Percentiles rank a stretch among this genome's conserved stretches.
These are phyloP conservation scores for Colletotrichum incanum DNA, from an alignment of 2,329 filamentous ascomycete species.

Conservation along the genomic window DNA sequence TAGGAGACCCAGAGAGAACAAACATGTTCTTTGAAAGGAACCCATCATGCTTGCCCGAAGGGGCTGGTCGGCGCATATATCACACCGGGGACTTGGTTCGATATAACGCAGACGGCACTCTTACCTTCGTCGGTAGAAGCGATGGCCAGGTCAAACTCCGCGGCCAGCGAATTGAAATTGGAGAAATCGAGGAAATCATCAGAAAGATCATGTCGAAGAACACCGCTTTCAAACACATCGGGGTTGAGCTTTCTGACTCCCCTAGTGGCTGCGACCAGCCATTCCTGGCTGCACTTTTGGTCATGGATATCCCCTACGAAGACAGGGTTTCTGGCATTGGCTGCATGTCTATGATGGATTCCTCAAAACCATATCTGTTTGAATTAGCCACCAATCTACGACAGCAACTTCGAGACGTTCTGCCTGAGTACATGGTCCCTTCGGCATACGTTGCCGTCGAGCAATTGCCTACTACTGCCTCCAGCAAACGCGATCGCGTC, in stretches of 20 bases:
- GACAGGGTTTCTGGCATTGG: background rate
- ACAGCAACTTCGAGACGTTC: background rate
- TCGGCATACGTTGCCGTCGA: background rate
- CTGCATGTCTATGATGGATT: background rate
- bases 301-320: background rate
- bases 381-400: background rate
- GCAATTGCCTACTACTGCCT: background rate
- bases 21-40: constrained; percentile 42
- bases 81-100: background rate
- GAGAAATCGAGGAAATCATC: background rate
- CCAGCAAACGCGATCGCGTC: background rate
- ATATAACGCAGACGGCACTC: background rate
- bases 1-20: constrained; percentile 45
- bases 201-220: background rate
- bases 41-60: background rate
- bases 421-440: background rate
- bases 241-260: background rate
- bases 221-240: background rate
- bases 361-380: background rate
- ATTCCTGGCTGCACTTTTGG: background rate
- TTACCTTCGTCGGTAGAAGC: background rate
- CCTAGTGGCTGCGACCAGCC: background rate
- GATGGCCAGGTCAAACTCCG: background rate
- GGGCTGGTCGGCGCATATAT: background rate
- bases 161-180: background rate